Base-by-base conservation (phyloP, 257 asterid genomes). In the Anisodus tanguticus region DNA sequence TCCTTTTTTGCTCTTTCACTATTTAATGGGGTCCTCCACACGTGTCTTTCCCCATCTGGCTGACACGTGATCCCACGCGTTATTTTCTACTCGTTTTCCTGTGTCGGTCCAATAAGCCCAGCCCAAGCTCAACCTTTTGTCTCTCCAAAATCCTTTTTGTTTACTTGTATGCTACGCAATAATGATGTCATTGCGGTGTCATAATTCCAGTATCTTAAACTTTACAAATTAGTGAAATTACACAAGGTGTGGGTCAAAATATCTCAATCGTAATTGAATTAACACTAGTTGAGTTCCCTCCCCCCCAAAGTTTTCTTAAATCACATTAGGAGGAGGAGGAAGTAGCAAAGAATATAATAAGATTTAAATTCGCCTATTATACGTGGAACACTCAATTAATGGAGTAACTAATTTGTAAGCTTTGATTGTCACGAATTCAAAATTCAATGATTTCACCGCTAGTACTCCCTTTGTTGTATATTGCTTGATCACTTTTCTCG, bases 141-240 rank as follows among this genome's bases (percentile, higher is more conserved):
- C 81, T 51, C 58, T 47, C 35, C 78, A 55, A 17, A 76, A 66
- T 85, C 57, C 57, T 41, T 17, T 70, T 49, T 76, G 45, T 51
- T 12, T 39, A 37, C 76, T 35, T 67, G 19, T 67, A 67, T 35
- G 6, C n/a, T 19, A 51, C 49, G 81, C 86, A 76, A 58, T 54
- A 8, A 31, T 87, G 58, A 87, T 81, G 64, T 86, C 91, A 87
- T 5, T 19, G n/a, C 85, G 86, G 87, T 59, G 19, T 87, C 89
- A 89, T 58, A 79, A 70, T 35, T 8, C 6, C 13, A 2, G 45
- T 51, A 22, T 72, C 31, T 62, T 19, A 19, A 62, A 1, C 68
- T n/a, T 60, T 15, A 62, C 15, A 22, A 62, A 62, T n/a, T n/a
- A n/a, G n/a, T n/a, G n/a, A n/a, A n/a, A n/a, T 22, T 22, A 62